Evolutionary conservation across 2,329 filamentous ascomycete species (phyloP).

Genomic region (Fusarium longipes): DNA sequence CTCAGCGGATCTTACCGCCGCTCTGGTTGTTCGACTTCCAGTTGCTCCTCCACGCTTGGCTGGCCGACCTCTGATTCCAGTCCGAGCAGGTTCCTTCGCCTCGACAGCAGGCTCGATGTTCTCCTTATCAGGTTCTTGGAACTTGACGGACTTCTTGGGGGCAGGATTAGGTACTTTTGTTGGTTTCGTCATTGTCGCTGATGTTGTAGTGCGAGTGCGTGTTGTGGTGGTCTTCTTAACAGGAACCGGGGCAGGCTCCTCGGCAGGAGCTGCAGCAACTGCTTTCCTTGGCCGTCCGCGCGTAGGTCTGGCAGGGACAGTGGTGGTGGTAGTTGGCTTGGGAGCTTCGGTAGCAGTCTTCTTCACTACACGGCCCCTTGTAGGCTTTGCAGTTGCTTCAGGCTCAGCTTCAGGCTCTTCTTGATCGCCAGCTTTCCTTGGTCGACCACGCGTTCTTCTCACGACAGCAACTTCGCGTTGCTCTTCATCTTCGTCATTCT

Average conservation of each 20-base stretch:
- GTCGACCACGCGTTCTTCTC: constrained; percentile 56
- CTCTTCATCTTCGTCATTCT: constrained; percentile 60
- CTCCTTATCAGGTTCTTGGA: constrained; percentile 73
- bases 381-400: constrained; percentile 43
- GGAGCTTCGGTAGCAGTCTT: constrained; percentile 44
- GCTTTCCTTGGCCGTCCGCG: constrained; percentile 60
- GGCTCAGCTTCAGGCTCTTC: constrained; percentile 30
- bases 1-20: constrained; percentile 48
- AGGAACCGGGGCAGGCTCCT: constrained; percentile 46
- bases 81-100: constrained; percentile 50
- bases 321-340: constrained; percentile 35
- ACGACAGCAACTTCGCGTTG: constrained; percentile 48
- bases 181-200: constrained; percentile 51
- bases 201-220: constrained; percentile 46
- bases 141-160: constrained; percentile 71
- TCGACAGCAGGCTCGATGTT: constrained; percentile 62
- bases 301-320: constrained; percentile 50
- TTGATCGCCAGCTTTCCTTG: constrained; percentile 55
- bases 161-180: constrained; percentile 56
- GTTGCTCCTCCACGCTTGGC: constrained; percentile 56
- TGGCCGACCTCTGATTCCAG: constrained; percentile 55
- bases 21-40: constrained; percentile 51
- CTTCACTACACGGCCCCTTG: constrained; percentile 46
- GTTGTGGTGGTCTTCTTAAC: constrained; percentile 50
- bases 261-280: constrained; percentile 39